These are phyloP conservation scores for Bacidia rubella DNA, from an alignment of 495 filamentous ascomycete species.

Conservation along the genomic window DNA sequence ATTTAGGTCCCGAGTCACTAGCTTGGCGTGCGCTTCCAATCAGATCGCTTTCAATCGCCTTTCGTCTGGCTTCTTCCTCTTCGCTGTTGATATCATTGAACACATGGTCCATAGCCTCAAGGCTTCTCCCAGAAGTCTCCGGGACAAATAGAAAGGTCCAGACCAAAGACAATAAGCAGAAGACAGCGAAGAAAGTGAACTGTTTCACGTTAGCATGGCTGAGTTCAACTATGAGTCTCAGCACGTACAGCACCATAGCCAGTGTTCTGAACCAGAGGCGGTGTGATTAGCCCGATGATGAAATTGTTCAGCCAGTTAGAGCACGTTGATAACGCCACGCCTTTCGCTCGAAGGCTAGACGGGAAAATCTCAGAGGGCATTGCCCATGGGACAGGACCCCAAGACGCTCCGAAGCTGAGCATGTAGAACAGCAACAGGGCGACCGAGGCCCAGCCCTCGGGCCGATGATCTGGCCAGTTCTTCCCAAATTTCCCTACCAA, in stretches of 20 bases:
- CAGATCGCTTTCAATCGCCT: slow-evolving; percentile 28
- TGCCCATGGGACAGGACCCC: slow-evolving; percentile 34
- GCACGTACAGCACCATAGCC: slow-evolving; percentile 33
- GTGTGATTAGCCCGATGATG: slow-evolving; percentile 28
- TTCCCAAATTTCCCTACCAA: slow-evolving; percentile 31
- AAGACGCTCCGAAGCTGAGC: slow-evolving; percentile 34
- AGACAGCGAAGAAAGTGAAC: slow-evolving; percentile 38
- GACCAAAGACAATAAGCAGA: slow-evolving; percentile 38
- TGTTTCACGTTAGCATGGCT: slow-evolving; percentile 7
- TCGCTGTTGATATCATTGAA: slow-evolving; percentile 35
- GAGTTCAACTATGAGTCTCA: not conserved
- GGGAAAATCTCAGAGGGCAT: slow-evolving; percentile 38
- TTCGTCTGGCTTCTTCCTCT: slow-evolving; percentile 26
- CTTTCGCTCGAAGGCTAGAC: slow-evolving; percentile 38
- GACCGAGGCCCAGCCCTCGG: slow-evolving; percentile 31
- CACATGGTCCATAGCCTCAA: slow-evolving; percentile 40
- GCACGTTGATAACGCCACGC: slow-evolving; percentile 37
- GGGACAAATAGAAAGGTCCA: slow-evolving; percentile 44
- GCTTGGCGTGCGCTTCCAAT: slow-evolving; percentile 4
- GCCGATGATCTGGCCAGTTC: slow-evolving; percentile 32
- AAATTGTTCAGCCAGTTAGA: slow-evolving; percentile 47
- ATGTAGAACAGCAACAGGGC: slow-evolving; percentile 34
- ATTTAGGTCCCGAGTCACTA: not conserved
- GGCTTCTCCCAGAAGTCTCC: slow-evolving; percentile 43
- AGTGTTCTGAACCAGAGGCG: slow-evolving; percentile 38